These are phyloP conservation scores for Stereocaulon alpinum DNA, from an alignment of 495 filamentous ascomycete species.

Conservation along the genomic window DNA sequence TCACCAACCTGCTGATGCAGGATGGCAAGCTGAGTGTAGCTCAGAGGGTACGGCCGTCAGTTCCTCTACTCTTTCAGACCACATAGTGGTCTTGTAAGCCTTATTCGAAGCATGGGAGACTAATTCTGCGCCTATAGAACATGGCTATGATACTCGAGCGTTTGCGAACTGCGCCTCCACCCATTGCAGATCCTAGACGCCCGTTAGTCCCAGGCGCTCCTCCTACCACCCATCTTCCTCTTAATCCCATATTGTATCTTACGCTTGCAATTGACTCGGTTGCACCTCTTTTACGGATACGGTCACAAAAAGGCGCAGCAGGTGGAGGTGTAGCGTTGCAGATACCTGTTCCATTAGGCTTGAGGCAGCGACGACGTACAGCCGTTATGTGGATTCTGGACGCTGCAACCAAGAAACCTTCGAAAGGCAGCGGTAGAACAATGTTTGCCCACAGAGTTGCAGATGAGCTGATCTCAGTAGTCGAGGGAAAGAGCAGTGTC, in stretches of 20 bases:
- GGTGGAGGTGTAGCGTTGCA: slow-evolving; percentile 80
- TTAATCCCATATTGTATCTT: slow-evolving; percentile 69
- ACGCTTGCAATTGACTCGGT: slow-evolving; percentile 89
- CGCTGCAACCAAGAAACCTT: slow-evolving; percentile 59
- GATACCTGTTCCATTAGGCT: slow-evolving; percentile 63
- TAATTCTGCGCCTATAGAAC: slow-evolving; percentile 44
- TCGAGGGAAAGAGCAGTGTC: slow-evolving; percentile 70
- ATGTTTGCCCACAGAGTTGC: slow-evolving; percentile 67
- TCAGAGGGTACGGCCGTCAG: slow-evolving; percentile 55
- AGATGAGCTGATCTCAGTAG: slow-evolving; percentile 75
- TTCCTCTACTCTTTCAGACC: slow-evolving; percentile 14
- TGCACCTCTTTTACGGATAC: slow-evolving; percentile 76
- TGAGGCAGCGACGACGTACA: slow-evolving; percentile 62
- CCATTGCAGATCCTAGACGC: slow-evolving; percentile 52
- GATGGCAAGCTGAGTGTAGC: slow-evolving; percentile 77
- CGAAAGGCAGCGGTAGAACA: slow-evolving; percentile 46
- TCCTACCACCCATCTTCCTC: slow-evolving; percentile 59
- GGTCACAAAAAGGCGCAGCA: slow-evolving; percentile 60
- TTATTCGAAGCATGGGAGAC: neutral
- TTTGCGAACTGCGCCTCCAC: slow-evolving; percentile 75
- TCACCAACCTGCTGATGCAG: slow-evolving; percentile 82
- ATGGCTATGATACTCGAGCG: slow-evolving; percentile 75
- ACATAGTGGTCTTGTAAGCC: neutral
- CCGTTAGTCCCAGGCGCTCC: slow-evolving; percentile 66
- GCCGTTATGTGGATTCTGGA: slow-evolving; percentile 86